phyloP scores from a whole-genome alignment of 2,329 filamentous ascomycete species.

The Ophiostoma perfectum region DNA sequence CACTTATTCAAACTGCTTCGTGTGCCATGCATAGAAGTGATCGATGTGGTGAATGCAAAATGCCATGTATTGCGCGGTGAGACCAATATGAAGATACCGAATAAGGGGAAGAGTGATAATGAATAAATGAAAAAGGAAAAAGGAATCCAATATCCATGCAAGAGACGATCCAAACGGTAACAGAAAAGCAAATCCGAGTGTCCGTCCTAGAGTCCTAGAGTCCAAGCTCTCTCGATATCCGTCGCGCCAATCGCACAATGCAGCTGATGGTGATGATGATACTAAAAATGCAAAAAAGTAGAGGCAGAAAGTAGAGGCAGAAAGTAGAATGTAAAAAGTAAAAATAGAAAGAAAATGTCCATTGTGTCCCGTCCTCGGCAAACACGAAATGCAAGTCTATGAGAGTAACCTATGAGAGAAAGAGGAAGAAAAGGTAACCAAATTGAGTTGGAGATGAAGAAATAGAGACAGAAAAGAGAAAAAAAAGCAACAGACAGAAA shows the following conservation, averaged over 20 bases:
- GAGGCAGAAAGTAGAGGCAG: neutral
- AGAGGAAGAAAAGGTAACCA: neutral
- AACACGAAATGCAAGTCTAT: neutral
- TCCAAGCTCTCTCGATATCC: neutral
- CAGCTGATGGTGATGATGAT: neutral
- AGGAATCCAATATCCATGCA: neutral
- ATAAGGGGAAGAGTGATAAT: too few relatives aligned
- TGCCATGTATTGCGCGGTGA: neutral
- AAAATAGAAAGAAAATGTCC: neutral
- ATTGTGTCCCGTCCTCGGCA: neutral
- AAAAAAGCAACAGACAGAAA: neutral
- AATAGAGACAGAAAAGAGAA: neutral
- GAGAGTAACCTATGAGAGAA: neutral
- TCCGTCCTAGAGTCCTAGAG: neutral
- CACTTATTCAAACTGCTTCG: too few relatives aligned
- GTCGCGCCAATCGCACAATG: neutral
- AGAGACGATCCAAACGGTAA: too few relatives aligned
- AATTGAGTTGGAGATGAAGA: neutral
- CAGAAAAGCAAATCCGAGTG: too few relatives aligned
- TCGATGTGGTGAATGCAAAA: too few relatives aligned
- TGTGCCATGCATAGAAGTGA: too few relatives aligned
- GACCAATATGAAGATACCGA: too few relatives aligned
- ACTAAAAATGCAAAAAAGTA: neutral
- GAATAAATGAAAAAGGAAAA: neutral
- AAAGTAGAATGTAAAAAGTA: neutral